Base-by-base conservation (phyloP, 331 rosid genomes). In the Ulmus americana region DNA sequence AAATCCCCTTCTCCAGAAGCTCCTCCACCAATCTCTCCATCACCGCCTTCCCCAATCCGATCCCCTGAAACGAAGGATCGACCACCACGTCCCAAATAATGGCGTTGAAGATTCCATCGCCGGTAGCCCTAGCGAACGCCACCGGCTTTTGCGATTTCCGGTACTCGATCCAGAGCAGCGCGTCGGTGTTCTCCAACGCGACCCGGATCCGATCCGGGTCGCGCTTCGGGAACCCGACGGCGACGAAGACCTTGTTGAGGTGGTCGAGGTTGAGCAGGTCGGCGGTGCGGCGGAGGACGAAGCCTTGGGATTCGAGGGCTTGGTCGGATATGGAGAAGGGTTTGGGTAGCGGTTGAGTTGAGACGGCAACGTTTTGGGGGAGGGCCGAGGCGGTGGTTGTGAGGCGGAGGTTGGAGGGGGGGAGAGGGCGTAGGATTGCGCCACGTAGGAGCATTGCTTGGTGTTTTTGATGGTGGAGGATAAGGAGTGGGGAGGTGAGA, bases 81-180 rank as follows among this genome's bases (percentile, higher is more conserved):
- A 92, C 96, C 52, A 89, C 96, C 38, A 92, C 96, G 73, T 89
- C 96, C 94, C 96, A 89, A 16, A 92, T 86, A 20, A 92, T 92
- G 11, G 96, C 95, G 58, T 89, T 89, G 86, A 92, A 89, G 2
- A 92, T 95, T 0, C 94, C 94, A 68, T 89, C 95, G 2, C 97
- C 97, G 1, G 92, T 91, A 1, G 97, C 97, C 14, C 92, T 71
- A 5, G 96, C 91, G 45, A 88, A 91, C 48, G 97, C 97, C 74
- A 91, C 95, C 10, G 91, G 87, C 47, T 67, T 61, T 61, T 53
- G 68, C 49, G 88, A 68, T 68, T 79, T 86, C 59, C 50, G 38
- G 73, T 83, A 66, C 84, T 91, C 86, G 67, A 91, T 69, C 97
- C 96, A 88, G 35, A 84, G 73, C 70, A 88, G 39, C 16, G 95